Evolutionary conservation across 2,329 filamentous ascomycete species (phyloP).

Genomic region (Xylariaceae sp.): DNA sequence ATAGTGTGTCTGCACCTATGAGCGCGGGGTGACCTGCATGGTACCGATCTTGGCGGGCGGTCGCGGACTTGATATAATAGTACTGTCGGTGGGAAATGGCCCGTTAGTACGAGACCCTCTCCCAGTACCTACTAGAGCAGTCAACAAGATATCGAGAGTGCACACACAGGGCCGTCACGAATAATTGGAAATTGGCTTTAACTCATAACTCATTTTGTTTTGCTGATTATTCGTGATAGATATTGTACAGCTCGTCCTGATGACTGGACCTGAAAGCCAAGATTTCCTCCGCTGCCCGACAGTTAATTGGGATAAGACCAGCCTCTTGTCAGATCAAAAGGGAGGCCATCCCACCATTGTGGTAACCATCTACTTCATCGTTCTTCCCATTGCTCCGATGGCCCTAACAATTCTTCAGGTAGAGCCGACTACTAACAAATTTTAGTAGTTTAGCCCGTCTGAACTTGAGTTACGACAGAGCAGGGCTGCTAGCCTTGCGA

Average conservation of each 20-base stretch:
- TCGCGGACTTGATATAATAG: too few species aligned
- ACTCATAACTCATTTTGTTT: constrained; percentile 8
- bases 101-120: too few species aligned
- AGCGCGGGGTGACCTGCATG: too few species aligned
- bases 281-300: not conserved
- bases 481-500: constrained; percentile 36
- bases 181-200: not conserved
- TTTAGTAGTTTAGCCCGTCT: not conserved
- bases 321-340: too few species aligned
- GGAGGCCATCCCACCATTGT: too few species aligned
- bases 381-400: too few species aligned
- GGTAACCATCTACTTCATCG: too few species aligned
- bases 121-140: not conserved
- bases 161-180: not conserved
- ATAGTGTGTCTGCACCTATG: too few species aligned
- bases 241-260: constrained; percentile 1
- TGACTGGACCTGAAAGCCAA: not conserved
- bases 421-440: not conserved
- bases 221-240: not conserved
- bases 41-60: too few species aligned
- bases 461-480: constrained; percentile 27
- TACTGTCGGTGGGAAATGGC: too few species aligned
- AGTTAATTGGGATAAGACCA: too few species aligned
- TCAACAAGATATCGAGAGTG: not conserved
- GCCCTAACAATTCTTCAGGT: not conserved